Evolutionary conservation across 331 rosid genomes (phyloP).

Genomic region (Malus hybrid): DNA sequence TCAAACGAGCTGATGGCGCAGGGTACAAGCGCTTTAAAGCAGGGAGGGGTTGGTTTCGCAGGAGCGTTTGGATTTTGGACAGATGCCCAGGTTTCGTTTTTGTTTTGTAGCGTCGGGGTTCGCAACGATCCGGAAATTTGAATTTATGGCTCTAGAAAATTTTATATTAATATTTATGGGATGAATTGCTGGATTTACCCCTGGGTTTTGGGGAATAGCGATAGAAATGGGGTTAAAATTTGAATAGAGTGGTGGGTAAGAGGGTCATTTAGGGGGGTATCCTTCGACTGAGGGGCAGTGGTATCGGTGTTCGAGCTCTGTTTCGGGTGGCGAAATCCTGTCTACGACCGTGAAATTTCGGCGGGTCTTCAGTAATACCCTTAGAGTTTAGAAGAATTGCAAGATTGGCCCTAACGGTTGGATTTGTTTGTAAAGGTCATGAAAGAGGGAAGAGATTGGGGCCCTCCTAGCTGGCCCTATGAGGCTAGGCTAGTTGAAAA

Average conservation of each 20-base stretch:
- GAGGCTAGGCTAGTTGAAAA: constrained; percentile 3
- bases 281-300: constrained; percentile 19
- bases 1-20: not conserved
- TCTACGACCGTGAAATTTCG: constrained; percentile 35
- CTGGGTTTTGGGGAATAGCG: not conserved
- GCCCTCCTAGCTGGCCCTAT: not conserved
- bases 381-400: not conserved
- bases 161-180: not conserved
- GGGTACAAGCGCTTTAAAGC: constrained; percentile 5
- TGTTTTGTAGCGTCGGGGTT: constrained; percentile 1
- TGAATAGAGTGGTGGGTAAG: constrained; percentile 11
- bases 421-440: not conserved
- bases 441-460: constrained; percentile 5
- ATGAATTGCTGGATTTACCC: not conserved
- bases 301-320: constrained; percentile 10
- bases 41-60: not conserved
- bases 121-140: constrained; percentile 16
- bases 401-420: constrained; percentile 37
- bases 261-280: constrained; percentile 1
- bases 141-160: not conserved
- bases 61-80: constrained; percentile 10
- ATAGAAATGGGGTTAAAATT: not conserved
- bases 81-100: not conserved
- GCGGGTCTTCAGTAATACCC: constrained; percentile 17
- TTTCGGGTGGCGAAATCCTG: constrained; percentile 25